Base-by-base conservation (phyloP, 768 basidiomycete genomes). In the Leccinum imitatum region DNA sequence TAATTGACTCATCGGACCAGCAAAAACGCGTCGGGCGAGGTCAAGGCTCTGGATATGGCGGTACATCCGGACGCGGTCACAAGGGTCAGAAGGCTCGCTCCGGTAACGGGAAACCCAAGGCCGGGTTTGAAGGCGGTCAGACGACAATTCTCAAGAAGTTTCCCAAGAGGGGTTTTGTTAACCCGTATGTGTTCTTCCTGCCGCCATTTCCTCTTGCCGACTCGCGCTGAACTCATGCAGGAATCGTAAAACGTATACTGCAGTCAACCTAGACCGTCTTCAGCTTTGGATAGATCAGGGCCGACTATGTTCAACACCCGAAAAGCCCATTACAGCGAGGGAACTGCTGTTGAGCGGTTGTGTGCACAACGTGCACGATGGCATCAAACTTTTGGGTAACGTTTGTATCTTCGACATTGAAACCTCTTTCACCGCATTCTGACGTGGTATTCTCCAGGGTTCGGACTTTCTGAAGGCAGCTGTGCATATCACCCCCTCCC, bases 1-100 rank as follows among this genome's bases (percentile, higher is more conserved):
- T 54, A 61, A 39, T 23, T 59, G 41, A 63, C 62, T 41, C 62
- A 37, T 67, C 57, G 50, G 51, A 60, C 57, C 66, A 95, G 93
- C 87, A 89, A 89, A 93, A 94, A 87, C 92, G 96, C 71, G 83
- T 95, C 27, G 96, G 97, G 69, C 82, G 96, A 69, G 96, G 96
- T 69, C 90, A 93, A 77, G 92, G 92, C 31, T 94, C 93, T 3
- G 90, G 90, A 27, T 84, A 90, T 59, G 97, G 97, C 63, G 88
- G 93, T 62, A 98, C 96, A 1, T 89, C 95, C 10, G 93, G 93
- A 64, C 84, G 93, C 57, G 97, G 97, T 76, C 84, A 91, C 74
- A 99, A 99, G 67, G 97, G 97, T 66, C 94, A 96, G 75, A 95
- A 95, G 60, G 89, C 97, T 39, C 86, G 96, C 62, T 86, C 93